These are phyloP conservation scores for Pleurotus platypus DNA, from an alignment of 768 basidiomycete genomes.

Conservation along the genomic window DNA sequence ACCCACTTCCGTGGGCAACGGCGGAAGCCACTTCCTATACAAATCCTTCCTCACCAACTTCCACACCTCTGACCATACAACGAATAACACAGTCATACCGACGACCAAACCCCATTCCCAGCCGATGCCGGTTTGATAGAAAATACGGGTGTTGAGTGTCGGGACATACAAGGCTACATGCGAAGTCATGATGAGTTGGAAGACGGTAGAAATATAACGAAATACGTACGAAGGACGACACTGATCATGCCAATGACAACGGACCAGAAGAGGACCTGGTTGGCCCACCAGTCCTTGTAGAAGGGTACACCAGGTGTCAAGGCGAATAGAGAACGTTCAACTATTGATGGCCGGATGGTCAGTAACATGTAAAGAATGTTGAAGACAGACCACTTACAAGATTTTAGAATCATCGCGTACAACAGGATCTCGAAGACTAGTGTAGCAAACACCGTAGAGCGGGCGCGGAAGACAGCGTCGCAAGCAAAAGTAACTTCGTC, in stretches of 20 bases:
- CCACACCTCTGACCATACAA: slow-evolving; percentile 35
- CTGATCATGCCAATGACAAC: slow-evolving; percentile 31
- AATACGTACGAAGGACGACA: slow-evolving; percentile 31
- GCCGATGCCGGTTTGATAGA: slow-evolving; percentile 31
- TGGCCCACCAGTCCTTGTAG: slow-evolving; percentile 30
- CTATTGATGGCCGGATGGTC: slow-evolving; percentile 12
- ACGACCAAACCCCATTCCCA: slow-evolving; percentile 39
- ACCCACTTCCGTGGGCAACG: no score
- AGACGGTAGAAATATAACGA: not conserved
- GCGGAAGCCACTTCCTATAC: slow-evolving; percentile 24
- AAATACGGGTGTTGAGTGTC: slow-evolving; percentile 30
- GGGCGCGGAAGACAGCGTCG: slow-evolving; percentile 28
- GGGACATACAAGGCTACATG: slow-evolving; percentile 33
- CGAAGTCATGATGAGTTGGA: not conserved
- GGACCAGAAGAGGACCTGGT: slow-evolving; percentile 31
- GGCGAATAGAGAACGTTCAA: slow-evolving; percentile 34
- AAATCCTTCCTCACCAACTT: slow-evolving; percentile 27
- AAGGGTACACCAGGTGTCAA: slow-evolving; percentile 31
- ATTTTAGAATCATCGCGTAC: slow-evolving; percentile 33
- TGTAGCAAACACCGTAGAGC: slow-evolving; percentile 34
- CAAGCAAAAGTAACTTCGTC: slow-evolving; percentile 21
- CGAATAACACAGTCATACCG: slow-evolving; percentile 31
- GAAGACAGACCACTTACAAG: slow-evolving; percentile 21
- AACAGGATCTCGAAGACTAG: slow-evolving; percentile 34
- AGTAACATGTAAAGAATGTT: not conserved